A percentile compares a stretch with the other conserved stretches of the same genome.
Conservation (phyloP, 176 grass and related monocot genomes). For the Puya raimondii region DNA sequence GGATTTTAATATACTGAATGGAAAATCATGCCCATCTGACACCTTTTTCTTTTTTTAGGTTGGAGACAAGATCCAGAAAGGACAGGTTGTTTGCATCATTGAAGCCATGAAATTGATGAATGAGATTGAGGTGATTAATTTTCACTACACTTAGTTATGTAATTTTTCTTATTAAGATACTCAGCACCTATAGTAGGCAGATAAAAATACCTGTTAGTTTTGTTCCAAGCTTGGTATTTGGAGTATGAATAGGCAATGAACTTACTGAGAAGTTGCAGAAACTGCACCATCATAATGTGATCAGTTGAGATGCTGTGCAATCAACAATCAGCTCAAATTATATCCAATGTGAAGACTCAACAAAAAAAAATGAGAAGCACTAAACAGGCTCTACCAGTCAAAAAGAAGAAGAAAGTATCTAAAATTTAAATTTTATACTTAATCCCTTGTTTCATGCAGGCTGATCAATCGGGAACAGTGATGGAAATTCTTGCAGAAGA, state of each 20-base stretch:
- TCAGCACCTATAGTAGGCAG: background rate
- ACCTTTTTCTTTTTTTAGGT: slow-evolving; percentile 10
- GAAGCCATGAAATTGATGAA: slow-evolving; percentile 64
- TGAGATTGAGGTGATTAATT: slow-evolving; percentile 37
- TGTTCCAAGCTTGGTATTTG: background rate
- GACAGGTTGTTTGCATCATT: slow-evolving; percentile 45
- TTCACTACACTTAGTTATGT: background rate
- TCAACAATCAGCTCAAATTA: background rate
- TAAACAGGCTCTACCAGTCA: background rate
- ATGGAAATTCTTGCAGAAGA: slow-evolving; percentile 37
- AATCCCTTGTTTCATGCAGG: slow-evolving; percentile 15
- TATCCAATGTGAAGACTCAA: background rate
- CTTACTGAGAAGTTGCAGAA: too few relatives aligned
- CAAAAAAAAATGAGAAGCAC: background rate
- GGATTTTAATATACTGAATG: background rate
- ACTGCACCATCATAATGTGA: too few relatives aligned
- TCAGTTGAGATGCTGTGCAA: too few relatives aligned
- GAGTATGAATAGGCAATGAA: too few relatives aligned
- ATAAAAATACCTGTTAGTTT: background rate
- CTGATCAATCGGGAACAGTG: slow-evolving; percentile 38
- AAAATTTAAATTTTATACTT: background rate
- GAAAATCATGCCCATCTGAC: background rate
- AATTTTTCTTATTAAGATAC: background rate
- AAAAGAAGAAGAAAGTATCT: background rate
- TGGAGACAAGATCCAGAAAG: slow-evolving; percentile 43